These are phyloP conservation scores for Beauveria sp. DNA, from an alignment of 2,329 filamentous ascomycete species.

Conservation along the genomic window DNA sequence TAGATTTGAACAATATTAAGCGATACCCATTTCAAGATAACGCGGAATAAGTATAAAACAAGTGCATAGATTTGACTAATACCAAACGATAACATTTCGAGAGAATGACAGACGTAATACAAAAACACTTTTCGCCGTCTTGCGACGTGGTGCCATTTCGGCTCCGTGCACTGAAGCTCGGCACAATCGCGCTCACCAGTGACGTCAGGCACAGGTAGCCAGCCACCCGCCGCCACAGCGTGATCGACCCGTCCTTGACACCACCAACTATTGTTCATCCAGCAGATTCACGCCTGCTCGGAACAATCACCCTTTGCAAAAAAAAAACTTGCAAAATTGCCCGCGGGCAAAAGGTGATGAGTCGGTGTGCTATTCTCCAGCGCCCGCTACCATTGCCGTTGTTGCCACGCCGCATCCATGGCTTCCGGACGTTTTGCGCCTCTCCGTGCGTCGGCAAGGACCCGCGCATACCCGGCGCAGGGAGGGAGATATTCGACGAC, in stretches of 20 bases:
- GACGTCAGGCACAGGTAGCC: constrained; percentile 1
- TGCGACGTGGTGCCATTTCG: too few species aligned
- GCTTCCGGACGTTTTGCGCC: not conserved
- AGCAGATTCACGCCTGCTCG: not conserved
- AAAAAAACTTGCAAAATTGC: not conserved
- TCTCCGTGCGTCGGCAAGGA: constrained; percentile 21
- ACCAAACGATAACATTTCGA: not conserved
- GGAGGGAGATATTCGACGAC: constrained; percentile 36
- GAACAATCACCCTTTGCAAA: too few species aligned
- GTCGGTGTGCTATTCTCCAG: not conserved
- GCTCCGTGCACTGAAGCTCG: too few species aligned
- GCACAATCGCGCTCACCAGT: not conserved
- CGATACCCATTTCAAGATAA: constrained; percentile 2
- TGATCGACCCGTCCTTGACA: not conserved
- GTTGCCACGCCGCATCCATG: not conserved
- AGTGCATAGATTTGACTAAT: too few species aligned
- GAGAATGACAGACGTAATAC: not conserved
- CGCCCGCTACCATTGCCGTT: not conserved
- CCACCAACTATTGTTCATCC: not conserved
- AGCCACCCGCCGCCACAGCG: not conserved
- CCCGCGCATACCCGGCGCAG: constrained; percentile 33
- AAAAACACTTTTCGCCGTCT: too few species aligned
- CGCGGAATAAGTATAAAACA: too few species aligned
- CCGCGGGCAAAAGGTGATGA: not conserved
- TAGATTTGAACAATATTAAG: constrained; percentile 4